Evolutionary conservation across 106 monocot species (phyloP), one percentile per base, ranked within the genome.

Genomic region (Posidonia australis): DNA sequence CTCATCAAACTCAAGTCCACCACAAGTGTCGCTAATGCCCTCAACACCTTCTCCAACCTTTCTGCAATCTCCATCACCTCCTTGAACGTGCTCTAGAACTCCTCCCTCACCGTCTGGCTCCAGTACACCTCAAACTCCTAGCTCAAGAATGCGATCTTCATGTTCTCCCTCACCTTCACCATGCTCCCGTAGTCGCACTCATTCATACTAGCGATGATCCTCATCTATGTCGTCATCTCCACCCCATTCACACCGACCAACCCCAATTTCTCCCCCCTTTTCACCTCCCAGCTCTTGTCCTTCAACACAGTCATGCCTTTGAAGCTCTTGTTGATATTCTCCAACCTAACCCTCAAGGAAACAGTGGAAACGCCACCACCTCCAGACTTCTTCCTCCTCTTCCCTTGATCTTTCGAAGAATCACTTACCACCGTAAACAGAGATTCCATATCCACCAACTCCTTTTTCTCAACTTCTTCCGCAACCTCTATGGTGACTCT

Each of bases 51-150:
- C 51, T 90, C 87, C 70, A 98, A 69, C 62, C 90, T 76, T 64
- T 74, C 78, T 1, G 76, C 77, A 14, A 98, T 62, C 73, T 98
- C 90, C 84, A 87, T 90, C 75, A 90, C 90, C 75, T 98, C 96
- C 79, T 84, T 77, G n/a, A n/a, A n/a, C n/a, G n/a, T n/a, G n/a
- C n/a, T n/a, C n/a, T n/a, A n/a, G n/a, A n/a, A n/a, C n/a, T 98
- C 96, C 67, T 98, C 90, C 66, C 71, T 82, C 55, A 98, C 96
- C 46, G 96, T 90, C 64, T 81, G 75, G 41, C 75, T 83, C 10
- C 74, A 59, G 57, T 87, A 90, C 1, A 98, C 96, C 78, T 90
- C 96, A 53, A 98, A 98, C 54, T 98, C 96, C 76, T 98, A 90
- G 72, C 78, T 98, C 70, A 98, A 64, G 21, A n/a, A n/a, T n/a